phyloP scores from a whole-genome alignment of 768 basidiomycete species.

The Suillus subaureus region DNA sequence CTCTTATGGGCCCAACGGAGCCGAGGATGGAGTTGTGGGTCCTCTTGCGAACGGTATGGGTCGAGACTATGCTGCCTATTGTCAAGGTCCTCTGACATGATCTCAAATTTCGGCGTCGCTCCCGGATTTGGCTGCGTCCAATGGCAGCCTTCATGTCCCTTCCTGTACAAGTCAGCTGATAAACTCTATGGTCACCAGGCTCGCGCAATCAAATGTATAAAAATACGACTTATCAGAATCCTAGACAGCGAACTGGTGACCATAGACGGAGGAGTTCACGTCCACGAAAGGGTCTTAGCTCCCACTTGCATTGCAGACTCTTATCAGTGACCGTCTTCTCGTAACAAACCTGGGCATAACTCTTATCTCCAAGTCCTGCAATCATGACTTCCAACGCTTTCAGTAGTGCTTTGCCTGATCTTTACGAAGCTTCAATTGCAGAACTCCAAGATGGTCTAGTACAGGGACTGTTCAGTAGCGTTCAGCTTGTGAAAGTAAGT shows the following conservation, averaged over 20 bases:
- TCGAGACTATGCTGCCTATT: not conserved
- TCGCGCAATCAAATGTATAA: not conserved
- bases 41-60: not conserved
- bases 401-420: conserved; percentile 30
- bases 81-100: not conserved
- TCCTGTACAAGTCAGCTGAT: not conserved
- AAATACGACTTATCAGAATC: not conserved
- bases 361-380: not conserved
- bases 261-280: not conserved
- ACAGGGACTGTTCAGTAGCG: conserved; percentile 34
- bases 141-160: not conserved
- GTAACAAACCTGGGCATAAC: not conserved
- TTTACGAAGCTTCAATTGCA: conserved; percentile 37
- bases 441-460: conserved; percentile 38
- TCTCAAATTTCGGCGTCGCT: not conserved
- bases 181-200: not conserved
- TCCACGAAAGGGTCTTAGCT: not conserved
- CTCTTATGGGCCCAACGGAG: not conserved
- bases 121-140: not conserved
- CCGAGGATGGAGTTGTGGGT: not conserved
- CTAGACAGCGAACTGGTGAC: not conserved
- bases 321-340: not conserved
- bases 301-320: not conserved
- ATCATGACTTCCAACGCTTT: not conserved
- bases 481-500: conserved; percentile 37